Evolutionary conservation across 2,329 filamentous ascomycete species (phyloP), one percentile per base, ranked within the genome.

Genomic region (Fusarium veterinarium): DNA sequence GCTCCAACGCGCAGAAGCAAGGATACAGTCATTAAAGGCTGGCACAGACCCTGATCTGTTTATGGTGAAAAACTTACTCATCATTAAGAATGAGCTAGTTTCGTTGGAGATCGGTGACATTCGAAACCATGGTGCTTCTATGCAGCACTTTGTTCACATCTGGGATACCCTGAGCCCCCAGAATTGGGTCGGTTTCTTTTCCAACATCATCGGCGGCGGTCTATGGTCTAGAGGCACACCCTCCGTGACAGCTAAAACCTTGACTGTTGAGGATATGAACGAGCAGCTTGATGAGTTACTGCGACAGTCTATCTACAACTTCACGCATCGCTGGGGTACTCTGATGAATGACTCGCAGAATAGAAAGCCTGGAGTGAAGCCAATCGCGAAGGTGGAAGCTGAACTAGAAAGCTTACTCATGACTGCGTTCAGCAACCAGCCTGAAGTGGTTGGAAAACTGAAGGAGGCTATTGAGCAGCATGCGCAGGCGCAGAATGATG

Each of bases 11-110:
- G 95, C 94, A 33, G 93, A 95, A 74, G 84, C 87, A 10, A 89
- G 89, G 67, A 92, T 97, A 74, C 88, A 90, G 62, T 88, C 88
- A 40, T 90, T 89, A 70, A 87, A 86, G 72, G 78, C 82, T 62
- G 86, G 88, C 28, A 79, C 91, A 11, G 95, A 98, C 79, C 89
- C 93, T 0, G 93, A 97, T 75, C 88, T 99, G 8, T 99, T 99
- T 82, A 91, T 98, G 78, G 92, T 99, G 76, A 96, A 95, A 76
- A 97, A 99, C 80, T 88, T 99, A 4, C 91, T 99, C 55, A 92
- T 98, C 55, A 89, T 99, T 57, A 98, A 98, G 82, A 97, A 98
- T 79, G 94, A 98, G 80, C 93, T 99, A 57, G 91, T 99, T 31
- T 95, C 95, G 14, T 95, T 99, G 69, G 96, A 99, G 83, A 98